phyloP scores from a whole-genome alignment of 164 flowering plant genomes.

The Vitis rotundifolia region DNA sequence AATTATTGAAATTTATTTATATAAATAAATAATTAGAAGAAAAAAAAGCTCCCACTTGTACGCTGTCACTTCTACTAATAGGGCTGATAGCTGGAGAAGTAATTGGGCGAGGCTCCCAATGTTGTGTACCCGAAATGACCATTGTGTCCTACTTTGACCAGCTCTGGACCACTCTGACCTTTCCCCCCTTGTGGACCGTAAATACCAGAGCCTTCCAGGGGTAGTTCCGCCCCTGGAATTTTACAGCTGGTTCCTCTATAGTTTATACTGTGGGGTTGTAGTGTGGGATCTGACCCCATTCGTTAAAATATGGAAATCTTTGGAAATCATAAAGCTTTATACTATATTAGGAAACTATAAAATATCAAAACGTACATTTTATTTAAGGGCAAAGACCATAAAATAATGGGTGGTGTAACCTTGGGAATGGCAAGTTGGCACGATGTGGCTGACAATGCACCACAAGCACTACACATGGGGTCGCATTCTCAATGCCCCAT shows the following conservation, averaged over 20 bases:
- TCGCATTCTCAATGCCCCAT: not conserved
- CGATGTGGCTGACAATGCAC: conserved; percentile 11
- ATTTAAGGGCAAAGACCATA: too few species aligned
- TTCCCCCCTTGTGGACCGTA: not conserved
- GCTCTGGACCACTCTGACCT: conserved; percentile 33
- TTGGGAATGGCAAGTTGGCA: conserved; percentile 12
- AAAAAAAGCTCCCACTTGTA: not conserved
- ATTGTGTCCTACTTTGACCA: conserved; percentile 23
- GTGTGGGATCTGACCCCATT: conserved; percentile 12
- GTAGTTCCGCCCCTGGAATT: conserved; percentile 3
- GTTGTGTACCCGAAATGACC: conserved; percentile 10
- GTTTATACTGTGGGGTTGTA: conserved; percentile 4
- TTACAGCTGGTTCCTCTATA: conserved; percentile 11
- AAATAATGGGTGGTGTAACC: not conserved
- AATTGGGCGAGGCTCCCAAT: conserved; percentile 12
- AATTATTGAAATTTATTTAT: not conserved
- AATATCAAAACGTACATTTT: too few species aligned
- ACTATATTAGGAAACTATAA: not conserved
- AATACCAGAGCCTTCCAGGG: not conserved
- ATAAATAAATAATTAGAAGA: too few species aligned
- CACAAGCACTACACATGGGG: conserved; percentile 6
- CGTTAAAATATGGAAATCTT: conserved; percentile 3
- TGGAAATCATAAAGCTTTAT: conserved; percentile 9
- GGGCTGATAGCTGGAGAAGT: conserved; percentile 12
- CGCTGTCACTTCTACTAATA: conserved; percentile 3